A percentile compares a stretch with the other conserved stretches of the same genome.
These are phyloP conservation scores for Aspergillus fischeri DNA, from an alignment of 2,329 filamentous ascomycete genomes.

Conservation along the genomic window DNA sequence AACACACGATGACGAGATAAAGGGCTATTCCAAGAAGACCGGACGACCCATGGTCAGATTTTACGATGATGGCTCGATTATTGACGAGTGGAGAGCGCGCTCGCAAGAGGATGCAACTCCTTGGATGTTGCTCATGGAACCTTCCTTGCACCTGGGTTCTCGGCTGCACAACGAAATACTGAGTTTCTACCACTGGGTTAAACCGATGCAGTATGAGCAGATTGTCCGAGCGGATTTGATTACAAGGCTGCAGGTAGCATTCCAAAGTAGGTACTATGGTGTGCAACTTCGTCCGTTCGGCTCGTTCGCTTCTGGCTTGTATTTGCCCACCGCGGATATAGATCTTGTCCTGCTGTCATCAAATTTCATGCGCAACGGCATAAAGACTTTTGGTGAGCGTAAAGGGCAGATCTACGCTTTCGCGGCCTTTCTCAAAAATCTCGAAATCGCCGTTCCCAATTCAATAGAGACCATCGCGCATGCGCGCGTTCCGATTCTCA, in stretches of 20 bases:
- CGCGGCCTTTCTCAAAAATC: constrained; percentile 53
- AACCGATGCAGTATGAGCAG: constrained; percentile 72
- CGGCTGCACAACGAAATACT: constrained; percentile 86
- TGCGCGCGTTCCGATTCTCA: constrained; percentile 87
- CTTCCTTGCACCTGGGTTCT: constrained; percentile 29
- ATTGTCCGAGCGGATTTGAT: constrained; percentile 70
- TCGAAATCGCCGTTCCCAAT: constrained; percentile 54
- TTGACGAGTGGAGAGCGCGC: constrained; percentile 51
- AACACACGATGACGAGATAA: constrained; percentile 65
- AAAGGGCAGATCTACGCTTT: constrained; percentile 60
- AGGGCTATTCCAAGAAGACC: constrained; percentile 51
- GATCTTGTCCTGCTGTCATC: constrained; percentile 76
- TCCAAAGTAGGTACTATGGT: constrained; percentile 56
- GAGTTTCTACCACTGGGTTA: constrained; percentile 83
- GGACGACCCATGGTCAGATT: constrained; percentile 52
- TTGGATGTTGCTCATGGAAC: constrained; percentile 49
- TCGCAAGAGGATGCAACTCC: constrained; percentile 50
- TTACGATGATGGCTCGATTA: constrained; percentile 48
- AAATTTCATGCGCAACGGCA: constrained; percentile 53
- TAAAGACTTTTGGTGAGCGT: constrained; percentile 48
- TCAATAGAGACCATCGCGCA: constrained; percentile 65
- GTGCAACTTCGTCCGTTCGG: constrained; percentile 74
- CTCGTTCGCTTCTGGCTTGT: constrained; percentile 85
- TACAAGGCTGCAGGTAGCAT: constrained; percentile 58
- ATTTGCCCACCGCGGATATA: constrained; percentile 81